Evolutionary conservation across 164 flowering plant species (phyloP), one percentile per base, ranked within the genome.

Genomic region (Nelumbo lutea): DNA sequence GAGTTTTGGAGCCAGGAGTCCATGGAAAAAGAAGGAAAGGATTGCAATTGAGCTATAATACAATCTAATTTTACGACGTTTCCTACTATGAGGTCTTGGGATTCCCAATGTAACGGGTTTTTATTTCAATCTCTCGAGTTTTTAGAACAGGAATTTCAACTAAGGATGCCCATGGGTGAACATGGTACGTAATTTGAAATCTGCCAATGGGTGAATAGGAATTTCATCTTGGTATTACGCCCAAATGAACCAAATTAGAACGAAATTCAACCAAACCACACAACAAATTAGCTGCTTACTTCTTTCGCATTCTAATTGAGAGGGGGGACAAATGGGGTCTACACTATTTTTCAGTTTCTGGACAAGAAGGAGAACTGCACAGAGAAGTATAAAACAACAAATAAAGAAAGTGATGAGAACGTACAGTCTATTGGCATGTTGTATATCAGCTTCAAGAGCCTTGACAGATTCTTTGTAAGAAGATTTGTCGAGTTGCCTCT

Each of bases 381-480:
- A 61, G 46, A 9, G 27, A 65, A 46, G 60, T 41, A 42, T n/a
- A 47, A 9, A 5, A 13, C 53, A 5, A 42, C 4, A 27, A 59
- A 0, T 43, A 10, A 58, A 65, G 27, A 59, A 69, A 48, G 55
- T 9, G 39, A 42, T 6, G 70, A 60, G 44, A 67, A 76, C 87
- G 81, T 77, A 91, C 95, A 89, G 42, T 72, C 10, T 80, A 75
- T 89, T 91, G 72, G 95, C 97, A 81, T 87, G 93, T 53, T 85
- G 91, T 43, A 91, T 79, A 79, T 91, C 95, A 79, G 90, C 90
- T 83, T 91, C 93, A 78, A 90, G 87, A 59, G 84, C 79, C 77
- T 87, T 88, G 67, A 89, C 61, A 39, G 97, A 91, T 75, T 91
- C 97, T 67, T 72, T 82, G 73, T 75, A 85, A 69, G 86, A 86